A percentile compares a stretch with the other conserved stretches of the same genome.
Conservation (phyloP, 352 stramenopile species). For the Globisporangium spinosum region DNA sequence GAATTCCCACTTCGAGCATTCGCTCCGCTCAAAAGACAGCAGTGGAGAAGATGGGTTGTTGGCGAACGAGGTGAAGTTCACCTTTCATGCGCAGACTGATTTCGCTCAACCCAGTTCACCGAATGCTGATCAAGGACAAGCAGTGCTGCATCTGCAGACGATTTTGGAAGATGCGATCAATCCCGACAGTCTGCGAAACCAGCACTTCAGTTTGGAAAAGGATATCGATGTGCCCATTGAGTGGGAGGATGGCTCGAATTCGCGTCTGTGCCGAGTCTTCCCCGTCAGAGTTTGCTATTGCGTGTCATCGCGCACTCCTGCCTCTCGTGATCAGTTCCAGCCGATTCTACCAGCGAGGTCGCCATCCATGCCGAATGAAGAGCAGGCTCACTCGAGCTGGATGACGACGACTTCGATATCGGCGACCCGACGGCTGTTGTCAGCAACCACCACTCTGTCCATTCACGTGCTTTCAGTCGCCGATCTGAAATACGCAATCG, state of each 20-base stretch:
- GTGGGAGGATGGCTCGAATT: background rate
- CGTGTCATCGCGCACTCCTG: background rate
- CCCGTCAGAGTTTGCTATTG: slow-evolving; percentile 14
- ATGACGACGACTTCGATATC: slow-evolving; percentile 2
- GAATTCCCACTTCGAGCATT: slow-evolving; percentile 46
- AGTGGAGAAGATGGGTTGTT: slow-evolving; percentile 1
- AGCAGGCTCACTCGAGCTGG: background rate
- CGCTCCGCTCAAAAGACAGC: slow-evolving; percentile 17
- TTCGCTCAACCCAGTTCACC: slow-evolving; percentile 21
- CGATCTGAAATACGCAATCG: slow-evolving; percentile 15
- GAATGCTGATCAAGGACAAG: slow-evolving; percentile 20
- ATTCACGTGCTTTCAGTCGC: slow-evolving; percentile 4
- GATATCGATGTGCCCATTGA: slow-evolving; percentile 13
- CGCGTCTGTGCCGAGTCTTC: background rate
- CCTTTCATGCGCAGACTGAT: slow-evolving; percentile 24
- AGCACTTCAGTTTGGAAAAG: background rate
- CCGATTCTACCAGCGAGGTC: background rate
- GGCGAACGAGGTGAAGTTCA: slow-evolving; percentile 20
- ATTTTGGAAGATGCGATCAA: background rate
- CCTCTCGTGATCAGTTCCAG: background rate
- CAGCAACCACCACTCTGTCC: slow-evolving; percentile 10
- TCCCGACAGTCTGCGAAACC: background rate
- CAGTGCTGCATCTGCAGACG: slow-evolving; percentile 23
- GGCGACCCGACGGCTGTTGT: slow-evolving; percentile 8
- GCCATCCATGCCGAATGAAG: background rate